Percentiles rank a stretch among this genome's conserved stretches.
Evolutionary conservation across 2,329 filamentous ascomycete species (phyloP).

Genomic region (Arthrobotrys iridis): DNA sequence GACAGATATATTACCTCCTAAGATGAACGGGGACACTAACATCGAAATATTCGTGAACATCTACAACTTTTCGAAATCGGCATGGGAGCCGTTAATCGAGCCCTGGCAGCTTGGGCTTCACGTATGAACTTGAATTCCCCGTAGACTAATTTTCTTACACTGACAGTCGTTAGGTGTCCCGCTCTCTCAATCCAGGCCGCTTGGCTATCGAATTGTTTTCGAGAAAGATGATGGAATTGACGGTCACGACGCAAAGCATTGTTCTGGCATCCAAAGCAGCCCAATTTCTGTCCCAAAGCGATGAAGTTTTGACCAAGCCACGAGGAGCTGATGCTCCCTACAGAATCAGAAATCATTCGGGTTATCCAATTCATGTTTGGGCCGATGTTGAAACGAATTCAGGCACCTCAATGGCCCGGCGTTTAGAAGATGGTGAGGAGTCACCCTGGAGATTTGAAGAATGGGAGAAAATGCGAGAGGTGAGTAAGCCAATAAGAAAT

Average conservation of each 20-base stretch:
- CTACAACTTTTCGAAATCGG: constrained; percentile 98
- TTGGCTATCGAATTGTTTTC: constrained; percentile 87
- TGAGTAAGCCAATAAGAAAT: constrained; percentile 12
- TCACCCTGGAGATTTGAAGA: constrained; percentile 96
- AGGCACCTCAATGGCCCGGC: constrained; percentile 69
- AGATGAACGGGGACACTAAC: constrained; percentile 85
- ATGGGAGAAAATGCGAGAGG: constrained; percentile 87
- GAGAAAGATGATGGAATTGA: constrained; percentile 89
- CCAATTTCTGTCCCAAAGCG: constrained; percentile 84
- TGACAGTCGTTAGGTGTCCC: constrained; percentile 55
- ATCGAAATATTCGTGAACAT: constrained; percentile 95
- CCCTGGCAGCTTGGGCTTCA: constrained; percentile 96
- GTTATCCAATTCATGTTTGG: constrained; percentile 87
- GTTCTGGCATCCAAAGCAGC: constrained; percentile 92
- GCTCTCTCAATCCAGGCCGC: constrained; percentile 70
- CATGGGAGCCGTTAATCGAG: constrained; percentile 95
- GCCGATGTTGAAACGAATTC: constrained; percentile 62
- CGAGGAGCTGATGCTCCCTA: constrained; percentile 92
- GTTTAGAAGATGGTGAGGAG: constrained; percentile 87
- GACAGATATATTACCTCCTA: constrained; percentile 59
- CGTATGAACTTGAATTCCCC: constrained; percentile 71
- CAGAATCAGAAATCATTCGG: constrained; percentile 92
- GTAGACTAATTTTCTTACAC: background rate
- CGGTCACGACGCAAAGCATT: constrained; percentile 91
- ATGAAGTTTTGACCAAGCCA: constrained; percentile 93